Percentiles rank a stretch among this genome's conserved stretches.
These are phyloP conservation scores for Erodium maritimum DNA, from an alignment of 345 rosid species.

Conservation along the genomic window DNA sequence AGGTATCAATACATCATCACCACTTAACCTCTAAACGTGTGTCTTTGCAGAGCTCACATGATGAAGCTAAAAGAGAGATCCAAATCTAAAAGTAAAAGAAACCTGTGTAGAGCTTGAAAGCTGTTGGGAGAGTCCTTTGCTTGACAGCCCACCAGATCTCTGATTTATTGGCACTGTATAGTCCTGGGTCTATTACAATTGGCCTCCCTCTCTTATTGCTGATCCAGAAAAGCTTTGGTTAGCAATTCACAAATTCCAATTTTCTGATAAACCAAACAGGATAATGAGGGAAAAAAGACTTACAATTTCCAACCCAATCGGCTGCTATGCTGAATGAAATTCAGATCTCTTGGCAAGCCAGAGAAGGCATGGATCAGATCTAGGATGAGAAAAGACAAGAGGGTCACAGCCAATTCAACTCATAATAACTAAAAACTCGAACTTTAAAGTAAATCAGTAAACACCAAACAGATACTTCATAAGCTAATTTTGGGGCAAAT, in stretches of 20 bases:
- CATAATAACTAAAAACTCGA: neutral
- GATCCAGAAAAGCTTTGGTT: conserved; percentile 1
- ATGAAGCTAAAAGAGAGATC: no score
- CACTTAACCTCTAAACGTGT: no score
- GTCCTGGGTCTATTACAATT: conserved; percentile 76
- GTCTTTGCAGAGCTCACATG: no score
- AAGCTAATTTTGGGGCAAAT: no score
- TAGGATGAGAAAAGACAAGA: conserved; percentile 17
- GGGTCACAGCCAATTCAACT: neutral
- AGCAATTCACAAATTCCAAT: neutral
- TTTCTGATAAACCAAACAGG: neutral
- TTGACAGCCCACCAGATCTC: conserved; percentile 73
- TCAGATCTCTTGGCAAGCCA: conserved; percentile 66
- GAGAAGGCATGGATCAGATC: conserved; percentile 90
- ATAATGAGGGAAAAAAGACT: conserved; percentile 7
- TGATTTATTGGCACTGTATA: conserved; percentile 62
- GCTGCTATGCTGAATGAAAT: conserved; percentile 78
- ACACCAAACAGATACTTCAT: no score
- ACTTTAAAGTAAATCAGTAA: no score
- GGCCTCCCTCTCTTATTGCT: conserved; percentile 89
- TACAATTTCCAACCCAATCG: conserved; percentile 86
- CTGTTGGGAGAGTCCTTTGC: conserved; percentile 73
- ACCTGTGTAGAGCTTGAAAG: conserved; percentile 94
- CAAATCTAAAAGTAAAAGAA: neutral
- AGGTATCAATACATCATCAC: neutral